phyloP scores from a whole-genome alignment of 2,329 filamentous ascomycete species.

The Cylindrodendrum hubeiense region DNA sequence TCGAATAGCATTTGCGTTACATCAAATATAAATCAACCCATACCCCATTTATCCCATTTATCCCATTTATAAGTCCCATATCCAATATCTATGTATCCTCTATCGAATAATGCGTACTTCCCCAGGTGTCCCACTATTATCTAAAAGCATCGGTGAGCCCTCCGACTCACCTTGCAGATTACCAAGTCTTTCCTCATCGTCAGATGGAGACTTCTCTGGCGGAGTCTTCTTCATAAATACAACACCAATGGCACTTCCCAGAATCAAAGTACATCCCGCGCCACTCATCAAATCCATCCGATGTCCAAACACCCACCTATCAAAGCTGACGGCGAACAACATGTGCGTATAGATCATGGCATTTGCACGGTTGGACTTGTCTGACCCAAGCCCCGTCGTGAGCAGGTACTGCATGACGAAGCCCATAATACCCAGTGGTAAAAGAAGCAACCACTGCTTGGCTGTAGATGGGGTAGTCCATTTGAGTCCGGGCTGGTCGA shows the following conservation, averaged over 20 bases:
- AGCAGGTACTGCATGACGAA: slow-evolving; percentile 91
- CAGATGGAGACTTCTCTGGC: slow-evolving; percentile 40
- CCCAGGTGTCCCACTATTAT: slow-evolving; percentile 44
- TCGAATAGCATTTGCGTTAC: not conserved
- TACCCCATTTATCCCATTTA: not conserved
- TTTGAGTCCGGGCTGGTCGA: slow-evolving; percentile 60
- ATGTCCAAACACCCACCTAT: slow-evolving; percentile 65
- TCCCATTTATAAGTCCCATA: not conserved
- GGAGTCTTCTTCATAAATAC: slow-evolving; percentile 57
- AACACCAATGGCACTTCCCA: slow-evolving; percentile 66
- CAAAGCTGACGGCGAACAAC: slow-evolving; percentile 66
- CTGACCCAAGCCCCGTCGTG: slow-evolving; percentile 79
- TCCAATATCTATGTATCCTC: not conserved
- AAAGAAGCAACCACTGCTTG: slow-evolving; percentile 75
- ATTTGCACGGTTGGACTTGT: slow-evolving; percentile 72
- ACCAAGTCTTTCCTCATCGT: slow-evolving; percentile 51
- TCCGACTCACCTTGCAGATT: slow-evolving; percentile 50
- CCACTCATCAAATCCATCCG: slow-evolving; percentile 63
- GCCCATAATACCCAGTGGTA: slow-evolving; percentile 78
- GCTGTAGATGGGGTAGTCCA: slow-evolving; percentile 56
- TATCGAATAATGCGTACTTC: slow-evolving; percentile 34
- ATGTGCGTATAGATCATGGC: slow-evolving; percentile 71
- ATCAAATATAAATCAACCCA: not conserved
- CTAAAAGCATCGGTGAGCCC: slow-evolving; percentile 55
- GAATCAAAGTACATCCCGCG: slow-evolving; percentile 63